phyloP scores from a whole-genome alignment of 1,284 basidiomycete genomes.

The Cryptococcus sp. region DNA sequence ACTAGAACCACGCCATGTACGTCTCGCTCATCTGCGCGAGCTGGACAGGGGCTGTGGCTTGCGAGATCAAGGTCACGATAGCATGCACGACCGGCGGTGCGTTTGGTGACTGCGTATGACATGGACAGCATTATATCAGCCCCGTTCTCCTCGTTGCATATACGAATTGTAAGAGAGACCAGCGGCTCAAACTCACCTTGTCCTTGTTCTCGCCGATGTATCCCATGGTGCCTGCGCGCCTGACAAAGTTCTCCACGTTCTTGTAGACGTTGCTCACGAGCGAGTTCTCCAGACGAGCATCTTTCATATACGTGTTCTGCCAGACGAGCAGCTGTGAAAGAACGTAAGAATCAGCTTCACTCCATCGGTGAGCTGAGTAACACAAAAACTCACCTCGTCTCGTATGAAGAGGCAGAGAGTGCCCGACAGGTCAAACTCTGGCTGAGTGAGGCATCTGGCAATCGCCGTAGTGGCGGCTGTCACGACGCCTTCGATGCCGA shows the following conservation, averaged over 20 bases:
- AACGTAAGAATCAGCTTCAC: constrained; percentile 3
- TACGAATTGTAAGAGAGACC: neutral
- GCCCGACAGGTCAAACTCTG: constrained; percentile 68
- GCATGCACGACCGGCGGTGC: constrained; percentile 62
- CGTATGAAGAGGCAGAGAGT: constrained; percentile 67
- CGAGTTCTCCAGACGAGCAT: constrained; percentile 57
- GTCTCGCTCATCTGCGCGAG: constrained; percentile 68
- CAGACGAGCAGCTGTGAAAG: constrained; percentile 40
- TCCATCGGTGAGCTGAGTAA: constrained; percentile 59
- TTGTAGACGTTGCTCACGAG: constrained; percentile 70
- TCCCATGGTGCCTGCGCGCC: constrained; percentile 47
- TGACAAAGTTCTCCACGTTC: constrained; percentile 77
- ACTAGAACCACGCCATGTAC: constrained; percentile 80
- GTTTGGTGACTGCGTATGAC: constrained; percentile 19
- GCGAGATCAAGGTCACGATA: constrained; percentile 77
- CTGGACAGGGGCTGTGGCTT: constrained; percentile 58
- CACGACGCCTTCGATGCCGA: constrained; percentile 87
- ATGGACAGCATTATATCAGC: neutral
- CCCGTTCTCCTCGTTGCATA: neutral
- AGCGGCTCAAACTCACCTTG: constrained; percentile 68
- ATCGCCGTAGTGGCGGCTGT: constrained; percentile 88
- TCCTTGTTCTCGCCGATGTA: constrained; percentile 64
- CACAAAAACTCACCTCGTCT: constrained; percentile 73
- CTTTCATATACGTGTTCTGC: constrained; percentile 53
- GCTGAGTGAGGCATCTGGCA: constrained; percentile 83